A percentile compares a stretch with the other conserved stretches of the same genome.
Evolutionary conservation across 2,329 filamentous ascomycete genomes (phyloP).

Genomic region (Bimuria novae-zelandiae): DNA sequence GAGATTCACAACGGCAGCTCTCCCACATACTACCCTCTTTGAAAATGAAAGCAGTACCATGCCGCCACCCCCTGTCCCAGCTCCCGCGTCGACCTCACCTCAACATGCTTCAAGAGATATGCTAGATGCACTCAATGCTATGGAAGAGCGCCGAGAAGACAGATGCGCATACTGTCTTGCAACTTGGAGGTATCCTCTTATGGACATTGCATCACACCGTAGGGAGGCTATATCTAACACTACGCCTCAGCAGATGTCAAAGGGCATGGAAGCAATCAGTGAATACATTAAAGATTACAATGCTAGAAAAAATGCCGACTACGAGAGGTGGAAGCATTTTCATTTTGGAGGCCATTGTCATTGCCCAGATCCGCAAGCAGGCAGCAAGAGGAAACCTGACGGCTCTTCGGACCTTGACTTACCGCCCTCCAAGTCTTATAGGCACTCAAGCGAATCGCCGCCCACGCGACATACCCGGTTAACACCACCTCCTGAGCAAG

Average conservation of each 20-base stretch:
- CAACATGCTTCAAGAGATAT: not conserved
- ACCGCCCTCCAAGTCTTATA: not conserved
- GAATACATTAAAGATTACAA: not conserved
- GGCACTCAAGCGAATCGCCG: not conserved
- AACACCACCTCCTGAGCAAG: constrained; percentile 2
- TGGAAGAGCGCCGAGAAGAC: not conserved
- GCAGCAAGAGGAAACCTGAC: constrained; percentile 2
- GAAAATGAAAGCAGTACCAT: not conserved
- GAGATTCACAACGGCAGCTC: not conserved
- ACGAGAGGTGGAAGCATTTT: not conserved
- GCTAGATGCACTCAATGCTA: not conserved
- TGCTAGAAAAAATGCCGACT: not conserved
- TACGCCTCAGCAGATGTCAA: not conserved
- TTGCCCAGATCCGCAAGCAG: not conserved
- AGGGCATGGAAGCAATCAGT: not conserved
- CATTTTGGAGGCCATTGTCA: not conserved
- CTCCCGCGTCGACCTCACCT: not conserved
- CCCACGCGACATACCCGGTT: not conserved
- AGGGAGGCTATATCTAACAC: too few relatives aligned
- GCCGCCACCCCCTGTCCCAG: not conserved
- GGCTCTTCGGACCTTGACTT: not conserved
- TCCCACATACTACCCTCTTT: not conserved
- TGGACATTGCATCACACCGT: not conserved
- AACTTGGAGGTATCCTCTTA: not conserved
- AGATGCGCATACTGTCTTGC: not conserved